phyloP scores from a whole-genome alignment of 331 rosid species.

The Malus hybrid region DNA sequence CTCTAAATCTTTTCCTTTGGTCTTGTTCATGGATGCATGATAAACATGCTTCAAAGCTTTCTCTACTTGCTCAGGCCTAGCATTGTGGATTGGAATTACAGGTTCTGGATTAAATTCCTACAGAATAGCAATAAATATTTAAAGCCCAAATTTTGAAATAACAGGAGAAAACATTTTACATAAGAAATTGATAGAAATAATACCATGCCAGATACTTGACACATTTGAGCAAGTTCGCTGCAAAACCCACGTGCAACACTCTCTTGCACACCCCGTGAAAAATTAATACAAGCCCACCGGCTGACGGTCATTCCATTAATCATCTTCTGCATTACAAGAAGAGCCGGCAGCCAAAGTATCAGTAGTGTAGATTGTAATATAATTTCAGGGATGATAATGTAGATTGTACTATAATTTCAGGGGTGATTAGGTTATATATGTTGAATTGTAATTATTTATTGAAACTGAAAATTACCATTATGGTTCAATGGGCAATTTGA shows the following conservation, averaged over 20 bases:
- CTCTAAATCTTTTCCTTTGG: slow-evolving; percentile 88
- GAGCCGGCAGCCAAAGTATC: not conserved
- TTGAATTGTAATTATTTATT: too few species aligned
- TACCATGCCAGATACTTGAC: slow-evolving; percentile 98
- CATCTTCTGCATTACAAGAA: slow-evolving; percentile 70
- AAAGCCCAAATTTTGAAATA: not conserved
- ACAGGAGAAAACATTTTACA: not conserved
- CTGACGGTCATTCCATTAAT: slow-evolving; percentile 94
- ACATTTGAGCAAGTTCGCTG: slow-evolving; percentile 86
- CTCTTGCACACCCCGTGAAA: slow-evolving; percentile 89
- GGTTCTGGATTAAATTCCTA: slow-evolving; percentile 85
- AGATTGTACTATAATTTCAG: too few species aligned
- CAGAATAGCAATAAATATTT: not conserved
- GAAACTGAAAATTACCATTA: too few species aligned
- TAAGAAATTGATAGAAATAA: not conserved
- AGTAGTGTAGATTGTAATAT: not conserved
- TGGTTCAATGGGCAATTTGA: not conserved
- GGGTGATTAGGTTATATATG: too few species aligned
- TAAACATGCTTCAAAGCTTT: slow-evolving; percentile 85
- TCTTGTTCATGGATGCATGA: slow-evolving; percentile 73
- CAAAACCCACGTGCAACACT: slow-evolving; percentile 87
- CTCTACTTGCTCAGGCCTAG: slow-evolving; percentile 94
- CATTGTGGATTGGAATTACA: slow-evolving; percentile 81
- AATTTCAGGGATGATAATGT: too few species aligned
- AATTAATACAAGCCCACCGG: slow-evolving; percentile 97